These are phyloP conservation scores for Crithidia expoeki DNA, from an alignment of 208 protist genomes.

Conservation along the genomic window DNA sequence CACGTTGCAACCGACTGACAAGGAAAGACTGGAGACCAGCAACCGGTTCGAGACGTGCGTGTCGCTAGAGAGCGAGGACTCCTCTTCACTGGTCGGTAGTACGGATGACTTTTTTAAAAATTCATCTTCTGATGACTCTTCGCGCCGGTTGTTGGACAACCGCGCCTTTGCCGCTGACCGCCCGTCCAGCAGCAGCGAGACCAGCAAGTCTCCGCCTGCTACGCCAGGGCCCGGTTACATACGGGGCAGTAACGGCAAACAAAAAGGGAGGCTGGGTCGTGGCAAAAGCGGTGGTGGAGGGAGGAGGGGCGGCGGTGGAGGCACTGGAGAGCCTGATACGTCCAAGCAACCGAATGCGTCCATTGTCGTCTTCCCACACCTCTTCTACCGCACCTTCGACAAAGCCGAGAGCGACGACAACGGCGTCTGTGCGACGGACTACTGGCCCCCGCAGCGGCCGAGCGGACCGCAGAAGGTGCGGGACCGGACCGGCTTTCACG, in stretches of 20 bases:
- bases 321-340: not conserved
- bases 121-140: not conserved
- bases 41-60: slow-evolving; percentile 49
- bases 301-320: not conserved
- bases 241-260: not conserved
- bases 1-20: slow-evolving; percentile 4
- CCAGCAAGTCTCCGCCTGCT: slow-evolving; percentile 2
- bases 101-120: slow-evolving; percentile 21
- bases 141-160: slow-evolving; percentile 3
- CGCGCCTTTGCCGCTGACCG: slow-evolving; percentile 24
- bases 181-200: not conserved
- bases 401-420: slow-evolving; percentile 37
- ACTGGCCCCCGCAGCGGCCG: slow-evolving; percentile 30
- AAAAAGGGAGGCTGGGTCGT: not conserved
- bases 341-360: slow-evolving; percentile 10
- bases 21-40: slow-evolving; percentile 12
- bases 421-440: slow-evolving; percentile 43
- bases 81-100: slow-evolving; percentile 16
- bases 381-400: slow-evolving; percentile 57
- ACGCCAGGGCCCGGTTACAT: not conserved
- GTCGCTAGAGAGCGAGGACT: slow-evolving; percentile 16
- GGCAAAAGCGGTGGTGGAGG: not conserved
- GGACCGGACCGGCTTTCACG: slow-evolving; percentile 51
- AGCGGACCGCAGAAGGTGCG: slow-evolving; percentile 24
- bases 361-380: slow-evolving; percentile 24